Evolutionary conservation across 441 rosid genomes (phyloP), one percentile per base, ranked within the genome.

Genomic region (Corymbia calophylla): DNA sequence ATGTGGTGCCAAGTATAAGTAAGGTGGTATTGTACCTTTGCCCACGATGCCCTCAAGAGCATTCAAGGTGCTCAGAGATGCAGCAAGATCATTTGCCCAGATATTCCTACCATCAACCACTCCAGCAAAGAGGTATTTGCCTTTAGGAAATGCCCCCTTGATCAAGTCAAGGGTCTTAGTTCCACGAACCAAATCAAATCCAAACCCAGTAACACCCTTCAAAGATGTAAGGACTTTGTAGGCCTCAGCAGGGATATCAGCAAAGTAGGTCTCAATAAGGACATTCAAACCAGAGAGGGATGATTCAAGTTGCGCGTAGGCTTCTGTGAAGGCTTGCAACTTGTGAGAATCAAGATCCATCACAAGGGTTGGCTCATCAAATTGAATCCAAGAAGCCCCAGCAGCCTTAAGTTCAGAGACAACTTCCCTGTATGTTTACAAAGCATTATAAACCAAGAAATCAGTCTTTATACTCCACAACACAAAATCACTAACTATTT

Each of bases 61-160:
- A 88, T 89, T 87, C 88, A 98, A 93, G 89, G 94, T 92, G 89
- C 89, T 91, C 55, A 97, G 94, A 90, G 99, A 98, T 70, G 96
- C 92, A 94, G 97, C 94, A 87, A 97, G 99, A 90, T 98, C 98
- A 91, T 97, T 97, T 88, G 99, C 99, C 99, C 99, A 98, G 91
- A 98, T 96, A 95, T 98, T 98, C 94, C 99, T 96, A 91, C 99
- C 99, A 88, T 97, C 99, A 91, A 97, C 99, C 81, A 97, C 96
- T 54, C 99, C 99, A 94, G 98, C 98, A 89, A 98, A 97, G 60
- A 98, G 98, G 92, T 94, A 94, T 91, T 98, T 98, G 39, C 96
- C 99, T 88, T 93, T 19, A 13, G 99, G 99, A 94, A 96, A 97
- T 32, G 92, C 93, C 86, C 93, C 87, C 96, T 96, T 95, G 94